Base-by-base conservation (phyloP, 1,284 basidiomycete genomes). In the Austroboletus novae-zelandiae region DNA sequence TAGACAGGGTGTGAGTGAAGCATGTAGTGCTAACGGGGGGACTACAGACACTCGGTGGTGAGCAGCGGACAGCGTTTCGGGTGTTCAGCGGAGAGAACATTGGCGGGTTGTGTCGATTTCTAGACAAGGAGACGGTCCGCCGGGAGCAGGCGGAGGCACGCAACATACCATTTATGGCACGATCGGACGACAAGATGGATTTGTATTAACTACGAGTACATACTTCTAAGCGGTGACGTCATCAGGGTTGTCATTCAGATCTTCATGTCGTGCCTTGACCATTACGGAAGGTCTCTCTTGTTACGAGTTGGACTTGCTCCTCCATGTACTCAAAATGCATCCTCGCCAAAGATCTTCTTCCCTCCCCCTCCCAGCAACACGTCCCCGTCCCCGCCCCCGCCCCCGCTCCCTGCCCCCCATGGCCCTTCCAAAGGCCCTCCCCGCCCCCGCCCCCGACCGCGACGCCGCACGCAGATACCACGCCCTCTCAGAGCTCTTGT, bases 11-110 rank as follows among this genome's bases (percentile, higher is more conserved):
- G 74, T 56, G 25, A 15, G 37, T 25, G 6, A 9, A 40, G 30
- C 15, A 11, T 34, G 32, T 5, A 20, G 35, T n/a, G 52, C 59
- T 62, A 47, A 60, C 47, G 23, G 37, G 17, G 1, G 17, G 49
- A 45, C 56, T 58, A 40, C 56, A 83, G 81, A 64, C 68, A 48
- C 65, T 70, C 53, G 77, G 83, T 40, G 76, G 79, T 52, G 87
- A 74, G 57, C 79, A 94, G 64, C 77, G 81, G 57, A 77, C 82
- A 1, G 81, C 82, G 9, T 95, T 91, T 68, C 87, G 91, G 59
- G 93, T 94, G 30, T 98, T 92, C 64, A 87, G 79, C 14, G 88
- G 87, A 23, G 73, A 78, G 41, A 89, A 89, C 30, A 77, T 98
- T 8, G 66, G 62, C 11, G 78, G 80, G 10, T 72, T 98, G 20